phyloP scores from a whole-genome alignment of 495 filamentous ascomycete species.

The Halenospora varia region DNA sequence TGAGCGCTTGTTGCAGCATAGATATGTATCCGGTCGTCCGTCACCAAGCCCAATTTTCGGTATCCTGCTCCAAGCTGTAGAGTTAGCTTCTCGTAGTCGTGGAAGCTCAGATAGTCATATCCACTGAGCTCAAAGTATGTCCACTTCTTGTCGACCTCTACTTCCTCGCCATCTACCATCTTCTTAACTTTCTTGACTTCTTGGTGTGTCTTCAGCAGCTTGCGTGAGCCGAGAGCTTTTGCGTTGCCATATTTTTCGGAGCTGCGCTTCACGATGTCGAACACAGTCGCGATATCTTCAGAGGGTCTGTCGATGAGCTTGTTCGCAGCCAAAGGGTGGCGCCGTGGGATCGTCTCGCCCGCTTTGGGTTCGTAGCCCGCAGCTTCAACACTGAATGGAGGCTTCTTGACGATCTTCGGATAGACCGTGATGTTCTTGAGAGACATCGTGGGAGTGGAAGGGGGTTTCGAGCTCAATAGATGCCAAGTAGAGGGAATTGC shows the following conservation, averaged over 20 bases:
- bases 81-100: slow-evolving; percentile 77
- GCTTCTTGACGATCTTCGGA: slow-evolving; percentile 58
- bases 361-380: slow-evolving; percentile 65
- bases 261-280: slow-evolving; percentile 76
- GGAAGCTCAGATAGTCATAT: slow-evolving; percentile 84
- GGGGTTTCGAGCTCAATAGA: slow-evolving; percentile 13
- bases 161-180: slow-evolving; percentile 83
- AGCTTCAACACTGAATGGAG: slow-evolving; percentile 76
- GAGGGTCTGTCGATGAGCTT: slow-evolving; percentile 62
- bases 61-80: slow-evolving; percentile 73
- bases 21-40: slow-evolving; percentile 74
- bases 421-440: slow-evolving; percentile 53
- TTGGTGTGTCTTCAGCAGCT: slow-evolving; percentile 77
- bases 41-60: slow-evolving; percentile 72
- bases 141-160: slow-evolving; percentile 93
- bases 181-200: slow-evolving; percentile 98
- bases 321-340: slow-evolving; percentile 67
- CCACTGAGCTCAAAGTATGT: slow-evolving; percentile 88
- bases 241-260: slow-evolving; percentile 83
- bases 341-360: slow-evolving; percentile 89
- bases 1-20: slow-evolving; percentile 84
- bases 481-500: background rate
- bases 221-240: slow-evolving; percentile 77
- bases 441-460: slow-evolving; percentile 22
- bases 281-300: slow-evolving; percentile 75